A percentile compares a stretch with the other conserved stretches of the same genome.
Conservation (phyloP, 2,329 filamentous ascomycete species). For the Penicillium freii region DNA sequence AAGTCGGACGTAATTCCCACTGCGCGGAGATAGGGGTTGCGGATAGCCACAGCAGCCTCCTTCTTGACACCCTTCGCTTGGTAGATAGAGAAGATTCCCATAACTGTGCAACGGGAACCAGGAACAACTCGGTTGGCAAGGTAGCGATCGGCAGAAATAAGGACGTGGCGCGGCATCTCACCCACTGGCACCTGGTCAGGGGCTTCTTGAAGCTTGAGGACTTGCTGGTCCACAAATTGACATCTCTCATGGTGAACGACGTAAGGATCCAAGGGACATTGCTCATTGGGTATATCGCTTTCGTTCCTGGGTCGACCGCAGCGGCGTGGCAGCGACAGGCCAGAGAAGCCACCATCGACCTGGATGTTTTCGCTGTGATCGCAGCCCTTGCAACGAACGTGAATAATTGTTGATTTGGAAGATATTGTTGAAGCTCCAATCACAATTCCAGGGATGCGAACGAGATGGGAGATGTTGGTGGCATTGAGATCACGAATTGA, state of each 20-base stretch:
- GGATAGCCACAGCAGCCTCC: conserved; percentile 84
- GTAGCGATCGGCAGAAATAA: conserved; percentile 95
- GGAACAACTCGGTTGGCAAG: conserved; percentile 94
- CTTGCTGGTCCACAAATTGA: conserved; percentile 93
- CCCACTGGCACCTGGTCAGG: conserved; percentile 97
- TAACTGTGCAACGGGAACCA: conserved; percentile 89
- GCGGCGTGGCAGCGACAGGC: conserved; percentile 76
- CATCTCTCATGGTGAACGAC: conserved; percentile 94
- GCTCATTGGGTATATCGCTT: conserved; percentile 65
- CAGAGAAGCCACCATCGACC: conserved; percentile 81
- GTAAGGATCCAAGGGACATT: conserved; percentile 91
- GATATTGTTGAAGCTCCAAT: conserved; percentile 96
- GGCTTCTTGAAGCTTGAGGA: conserved; percentile 95
- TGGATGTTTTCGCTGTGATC: conserved; percentile 67
- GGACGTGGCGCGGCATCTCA: conserved; percentile 88
- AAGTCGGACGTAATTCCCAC: conserved; percentile 89
- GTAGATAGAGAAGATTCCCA: conserved; percentile 98
- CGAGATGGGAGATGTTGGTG: conserved; percentile 87
- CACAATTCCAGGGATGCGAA: conserved; percentile 93
- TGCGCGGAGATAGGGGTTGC: conserved; percentile 89
- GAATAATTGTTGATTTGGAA: conserved; percentile 84
- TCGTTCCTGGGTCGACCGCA: conserved; percentile 64
- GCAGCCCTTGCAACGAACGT: conserved; percentile 87
- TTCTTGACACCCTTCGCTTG: conserved; percentile 85
- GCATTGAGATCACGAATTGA: conserved; percentile 94